A percentile compares a stretch with the other conserved stretches of the same genome.
These are phyloP conservation scores for Rhynchosporium agropyri DNA, from an alignment of 2,329 filamentous ascomycete genomes.

Conservation along the genomic window DNA sequence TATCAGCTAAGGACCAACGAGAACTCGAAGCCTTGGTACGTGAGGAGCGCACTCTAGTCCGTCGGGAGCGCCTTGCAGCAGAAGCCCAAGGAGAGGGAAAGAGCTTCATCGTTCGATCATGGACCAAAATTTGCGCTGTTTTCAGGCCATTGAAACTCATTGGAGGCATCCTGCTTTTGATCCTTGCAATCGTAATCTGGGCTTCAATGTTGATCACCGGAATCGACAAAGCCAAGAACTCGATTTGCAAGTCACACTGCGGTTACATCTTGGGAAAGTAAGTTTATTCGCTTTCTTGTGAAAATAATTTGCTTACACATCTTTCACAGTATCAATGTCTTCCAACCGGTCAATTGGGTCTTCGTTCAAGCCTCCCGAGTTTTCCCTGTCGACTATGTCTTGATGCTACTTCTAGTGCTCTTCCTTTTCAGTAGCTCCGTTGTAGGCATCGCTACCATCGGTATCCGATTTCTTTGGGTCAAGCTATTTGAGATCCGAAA, in stretches of 20 bases:
- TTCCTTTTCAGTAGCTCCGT: slow-evolving; percentile 90
- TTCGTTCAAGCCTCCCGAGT: slow-evolving; percentile 78
- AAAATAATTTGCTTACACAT: slow-evolving; percentile 32
- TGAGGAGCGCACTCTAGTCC: slow-evolving; percentile 89
- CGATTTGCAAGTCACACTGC: slow-evolving; percentile 84
- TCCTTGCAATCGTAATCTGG: slow-evolving; percentile 77
- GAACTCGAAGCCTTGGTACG: slow-evolving; percentile 85
- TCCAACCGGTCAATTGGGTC: slow-evolving; percentile 93
- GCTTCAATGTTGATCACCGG: slow-evolving; percentile 92
- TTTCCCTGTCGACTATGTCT: slow-evolving; percentile 89
- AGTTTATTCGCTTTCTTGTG: slow-evolving; percentile 5
- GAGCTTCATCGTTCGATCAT: slow-evolving; percentile 71
- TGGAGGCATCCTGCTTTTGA: slow-evolving; percentile 75
- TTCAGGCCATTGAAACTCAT: slow-evolving; percentile 89
- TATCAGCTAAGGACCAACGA: slow-evolving; percentile 83
- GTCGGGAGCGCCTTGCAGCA: slow-evolving; percentile 83
- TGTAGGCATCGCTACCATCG: slow-evolving; percentile 80
- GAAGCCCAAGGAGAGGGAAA: slow-evolving; percentile 80
- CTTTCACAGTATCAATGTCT: slow-evolving; percentile 71
- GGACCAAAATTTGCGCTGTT: slow-evolving; percentile 79
- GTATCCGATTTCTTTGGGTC: slow-evolving; percentile 96
- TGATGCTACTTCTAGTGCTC: slow-evolving; percentile 82
- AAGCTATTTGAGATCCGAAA: slow-evolving; percentile 88
- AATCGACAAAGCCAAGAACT: slow-evolving; percentile 96
- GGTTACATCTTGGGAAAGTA: slow-evolving; percentile 80